phyloP scores from a whole-genome alignment of 169 alveolate genomes.

The Plasmodium inui region DNA sequence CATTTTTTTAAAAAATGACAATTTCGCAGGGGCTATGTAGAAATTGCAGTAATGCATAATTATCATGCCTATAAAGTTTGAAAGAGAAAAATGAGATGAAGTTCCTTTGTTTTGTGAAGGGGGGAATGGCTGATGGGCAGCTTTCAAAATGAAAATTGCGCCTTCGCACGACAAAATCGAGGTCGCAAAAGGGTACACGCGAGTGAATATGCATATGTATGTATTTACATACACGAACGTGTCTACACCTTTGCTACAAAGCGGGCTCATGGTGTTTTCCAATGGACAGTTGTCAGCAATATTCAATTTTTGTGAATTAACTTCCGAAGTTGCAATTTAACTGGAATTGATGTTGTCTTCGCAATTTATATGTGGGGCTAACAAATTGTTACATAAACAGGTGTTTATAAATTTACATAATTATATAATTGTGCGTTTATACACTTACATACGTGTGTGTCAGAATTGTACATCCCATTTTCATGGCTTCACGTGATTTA shows the following conservation, averaged over 20 bases:
- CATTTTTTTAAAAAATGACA: not conserved
- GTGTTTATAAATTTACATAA: not conserved
- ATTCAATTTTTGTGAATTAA: not conserved
- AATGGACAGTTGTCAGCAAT: not conserved
- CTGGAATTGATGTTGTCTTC: not conserved
- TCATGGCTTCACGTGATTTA: not conserved
- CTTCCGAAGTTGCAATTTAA: not conserved
- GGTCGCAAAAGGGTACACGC: not conserved
- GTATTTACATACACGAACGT: not conserved
- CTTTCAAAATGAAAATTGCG: slow-evolving; percentile 1
- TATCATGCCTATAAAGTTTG: slow-evolving; percentile 13
- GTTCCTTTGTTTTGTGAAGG: not conserved
- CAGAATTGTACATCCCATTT: not conserved
- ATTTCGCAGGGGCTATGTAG: not conserved
- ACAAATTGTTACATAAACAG: not conserved
- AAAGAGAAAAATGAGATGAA: slow-evolving; percentile 4
- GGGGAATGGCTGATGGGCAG: not conserved
- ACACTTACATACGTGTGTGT: not conserved
- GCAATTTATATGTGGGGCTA: slow-evolving; percentile 2
- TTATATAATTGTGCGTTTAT: not conserved
- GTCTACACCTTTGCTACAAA: not conserved
- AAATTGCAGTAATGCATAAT: not conserved
- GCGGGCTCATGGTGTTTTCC: not conserved
- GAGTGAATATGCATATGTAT: not conserved
- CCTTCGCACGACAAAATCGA: not conserved